Evolutionary conservation across 192 early-diverging fungal species (phyloP).

Genomic region (Dissophora globulifera): DNA sequence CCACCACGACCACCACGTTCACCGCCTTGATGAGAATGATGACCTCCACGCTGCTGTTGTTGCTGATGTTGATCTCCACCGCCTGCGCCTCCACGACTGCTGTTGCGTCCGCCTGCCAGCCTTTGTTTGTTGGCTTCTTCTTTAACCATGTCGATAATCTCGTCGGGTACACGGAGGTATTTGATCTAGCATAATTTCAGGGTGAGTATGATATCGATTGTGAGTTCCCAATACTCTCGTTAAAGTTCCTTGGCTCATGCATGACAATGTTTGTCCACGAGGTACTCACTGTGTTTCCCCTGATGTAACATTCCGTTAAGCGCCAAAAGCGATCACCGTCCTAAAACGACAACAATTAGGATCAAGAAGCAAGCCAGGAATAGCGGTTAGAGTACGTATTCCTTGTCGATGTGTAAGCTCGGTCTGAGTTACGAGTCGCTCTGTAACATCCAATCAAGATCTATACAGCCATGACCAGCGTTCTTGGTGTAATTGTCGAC

Average conservation of each 20-base stretch:
- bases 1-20: slow-evolving; percentile 49
- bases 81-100: slow-evolving; percentile 60
- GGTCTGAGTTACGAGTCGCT: too few species aligned
- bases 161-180: slow-evolving; percentile 89
- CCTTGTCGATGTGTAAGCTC: too few species aligned
- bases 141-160: slow-evolving; percentile 92
- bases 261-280: too few species aligned
- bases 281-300: slow-evolving; percentile 80
- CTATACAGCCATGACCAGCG: too few species aligned
- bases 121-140: slow-evolving; percentile 77
- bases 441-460: too few species aligned
- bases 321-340: slow-evolving; percentile 96
- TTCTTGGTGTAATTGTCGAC: too few species aligned
- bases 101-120: slow-evolving; percentile 52
- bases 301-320: slow-evolving; percentile 91
- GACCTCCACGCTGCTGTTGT: slow-evolving; percentile 65
- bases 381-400: neutral
- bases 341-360: too few species aligned
- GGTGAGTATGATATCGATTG: neutral
- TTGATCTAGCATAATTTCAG: slow-evolving; percentile 61
- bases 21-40: slow-evolving; percentile 57
- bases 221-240: too few species aligned
- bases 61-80: slow-evolving; percentile 59
- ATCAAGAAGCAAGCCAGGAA: too few species aligned
- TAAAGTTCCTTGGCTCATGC: too few species aligned